Evolutionary conservation across 495 filamentous ascomycete species (phyloP).

Genomic region (Sordaria brevicollis): DNA sequence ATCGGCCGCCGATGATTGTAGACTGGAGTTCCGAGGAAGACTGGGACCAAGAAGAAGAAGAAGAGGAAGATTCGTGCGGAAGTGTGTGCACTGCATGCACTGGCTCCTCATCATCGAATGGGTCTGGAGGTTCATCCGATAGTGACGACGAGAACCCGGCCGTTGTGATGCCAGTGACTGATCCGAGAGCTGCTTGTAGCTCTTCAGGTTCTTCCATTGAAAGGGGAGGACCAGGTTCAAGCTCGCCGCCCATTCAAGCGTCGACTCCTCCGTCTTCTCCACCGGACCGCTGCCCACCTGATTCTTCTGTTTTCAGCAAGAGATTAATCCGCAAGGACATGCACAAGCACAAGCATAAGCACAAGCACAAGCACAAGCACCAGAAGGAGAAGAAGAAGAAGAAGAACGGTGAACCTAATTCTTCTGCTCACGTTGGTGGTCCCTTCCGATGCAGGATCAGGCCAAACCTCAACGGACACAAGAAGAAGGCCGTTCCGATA

Average conservation of each 20-base stretch:
- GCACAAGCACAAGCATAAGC: too few relatives aligned
- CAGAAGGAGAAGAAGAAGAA: too few relatives aligned
- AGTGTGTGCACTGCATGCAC: neutral
- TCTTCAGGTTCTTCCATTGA: neutral
- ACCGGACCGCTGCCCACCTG: neutral
- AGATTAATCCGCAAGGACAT: too few relatives aligned
- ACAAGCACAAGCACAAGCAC: too few relatives aligned
- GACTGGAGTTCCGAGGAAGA: neutral
- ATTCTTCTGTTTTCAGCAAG: too few relatives aligned
- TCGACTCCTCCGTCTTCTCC: neutral
- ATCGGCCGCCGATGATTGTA: neutral
- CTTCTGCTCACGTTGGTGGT: too few relatives aligned
- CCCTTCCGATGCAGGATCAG: too few relatives aligned
- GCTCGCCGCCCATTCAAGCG: neutral
- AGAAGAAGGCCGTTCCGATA: neutral
- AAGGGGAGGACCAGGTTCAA: neutral
- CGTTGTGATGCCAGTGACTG: neutral
- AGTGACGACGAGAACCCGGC: neutral
- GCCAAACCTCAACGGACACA: too few relatives aligned
- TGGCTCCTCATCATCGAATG: neutral
- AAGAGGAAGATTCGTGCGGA: neutral
- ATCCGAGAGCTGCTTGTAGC: neutral
- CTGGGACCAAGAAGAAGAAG: neutral
- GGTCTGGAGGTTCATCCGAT: neutral
- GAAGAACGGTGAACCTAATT: too few relatives aligned